Evolutionary conservation across 2,329 filamentous ascomycete species (phyloP), one percentile per base, ranked within the genome.

Genomic region (Alternaria sp.): DNA sequence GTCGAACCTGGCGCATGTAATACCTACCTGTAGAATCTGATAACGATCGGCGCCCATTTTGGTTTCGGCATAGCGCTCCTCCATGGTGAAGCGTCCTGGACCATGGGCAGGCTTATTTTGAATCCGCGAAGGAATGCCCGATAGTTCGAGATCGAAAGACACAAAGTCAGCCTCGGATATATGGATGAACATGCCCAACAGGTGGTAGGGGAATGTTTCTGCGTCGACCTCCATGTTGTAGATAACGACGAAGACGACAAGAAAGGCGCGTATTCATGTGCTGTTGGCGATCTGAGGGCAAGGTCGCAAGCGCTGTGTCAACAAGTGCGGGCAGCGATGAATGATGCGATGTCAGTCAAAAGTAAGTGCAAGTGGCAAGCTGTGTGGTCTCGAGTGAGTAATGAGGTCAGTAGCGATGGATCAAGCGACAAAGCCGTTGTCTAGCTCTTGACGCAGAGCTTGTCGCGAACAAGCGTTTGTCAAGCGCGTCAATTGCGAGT

Each of bases 111-210:
- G 71, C 38, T 74, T 75, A 14, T 70, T 67, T 44, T 79, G 77
- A 24, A 81, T 82, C 5, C 69, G 70, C 2, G 66, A 73, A 3
- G 82, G 80, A 22, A 91, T 88, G 2, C 89, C 89, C 14, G 88
- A 90, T 46, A 91, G 84, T 74, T 91, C 89, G 12, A 90, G 80
- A 70, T 91, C 89, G 59, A 91, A 81, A 3, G 88, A 81, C 12
- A 91, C 85, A 67, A 90, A 90, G 61, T 83, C 82, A 34, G 87
- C 84, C 56, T 84, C 80, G 26, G 86, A 83, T 57, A 91, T 83
- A 57, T 86, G 81, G 60, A 84, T 80, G 20, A 91, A 76, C 36
- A 91, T 83, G 39, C 81, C 81, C 3, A 88, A 81, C 7, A 89
- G 78, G 28, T 83, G 77, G 30, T 79, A 74, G 28, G 79, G 76